A percentile compares a stretch with the other conserved stretches of the same genome.
Conservation (phyloP, 2,329 filamentous ascomycete species). For the Periconia sp. region DNA sequence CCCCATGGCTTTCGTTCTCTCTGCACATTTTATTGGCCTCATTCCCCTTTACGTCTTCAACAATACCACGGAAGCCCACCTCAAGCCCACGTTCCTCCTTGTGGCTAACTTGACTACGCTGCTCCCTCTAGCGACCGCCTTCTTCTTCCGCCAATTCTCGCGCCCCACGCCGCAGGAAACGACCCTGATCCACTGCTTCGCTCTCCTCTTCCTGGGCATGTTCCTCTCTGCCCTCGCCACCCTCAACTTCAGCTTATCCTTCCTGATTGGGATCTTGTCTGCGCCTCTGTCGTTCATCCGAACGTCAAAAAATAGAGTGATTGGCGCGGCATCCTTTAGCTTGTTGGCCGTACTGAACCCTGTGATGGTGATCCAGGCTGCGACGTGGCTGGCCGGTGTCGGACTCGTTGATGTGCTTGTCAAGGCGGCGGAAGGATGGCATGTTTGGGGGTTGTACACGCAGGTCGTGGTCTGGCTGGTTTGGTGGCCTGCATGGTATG, state of each 20-base stretch:
- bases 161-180: conserved; percentile 72
- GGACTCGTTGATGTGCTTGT: conserved; percentile 64
- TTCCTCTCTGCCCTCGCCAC: conserved; percentile 92
- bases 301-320: conserved; percentile 6
- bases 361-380: conserved; percentile 36
- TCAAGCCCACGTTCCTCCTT: conserved; percentile 36
- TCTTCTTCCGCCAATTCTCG: conserved; percentile 38
- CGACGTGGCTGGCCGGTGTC: conserved; percentile 28
- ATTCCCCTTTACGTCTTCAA: conserved; percentile 89
- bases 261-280: conserved; percentile 81
- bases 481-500: conserved; percentile 93
- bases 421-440: conserved; percentile 84
- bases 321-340: conserved; percentile 17
- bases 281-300: conserved; percentile 78
- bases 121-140: conserved; percentile 38
- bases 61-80: conserved; percentile 62
- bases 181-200: conserved; percentile 85
- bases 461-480: conserved; percentile 90
- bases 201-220: conserved; percentile 88
- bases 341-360: conserved; percentile 42
- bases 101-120: conserved; percentile 40
- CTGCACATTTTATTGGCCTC: conserved; percentile 76
- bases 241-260: conserved; percentile 90
- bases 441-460: conserved; percentile 88
- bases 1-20: conserved; percentile 74